Percentiles rank a stretch among this genome's conserved stretches.
Evolutionary conservation across 164 flowering plant species (phyloP).

Genomic region (Kalanchoe fedtschenkoi): DNA sequence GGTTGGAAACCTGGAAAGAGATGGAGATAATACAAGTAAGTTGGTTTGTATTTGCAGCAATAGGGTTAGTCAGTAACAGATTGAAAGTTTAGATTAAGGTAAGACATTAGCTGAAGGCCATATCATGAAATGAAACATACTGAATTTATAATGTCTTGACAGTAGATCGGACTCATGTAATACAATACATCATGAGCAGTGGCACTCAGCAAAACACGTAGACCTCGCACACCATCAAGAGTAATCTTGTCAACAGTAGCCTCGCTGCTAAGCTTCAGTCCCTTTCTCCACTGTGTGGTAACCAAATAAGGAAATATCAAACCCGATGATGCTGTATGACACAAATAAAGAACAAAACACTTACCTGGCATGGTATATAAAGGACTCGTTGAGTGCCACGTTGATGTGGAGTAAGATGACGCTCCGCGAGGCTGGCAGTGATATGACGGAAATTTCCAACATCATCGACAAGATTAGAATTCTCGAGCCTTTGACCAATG

Average conservation of each 20-base stretch:
- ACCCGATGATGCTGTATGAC: background rate
- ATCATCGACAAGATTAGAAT: constrained; percentile 94
- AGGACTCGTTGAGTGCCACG: constrained; percentile 80
- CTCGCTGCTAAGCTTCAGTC: constrained; percentile 93
- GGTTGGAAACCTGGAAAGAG: constrained; percentile 71
- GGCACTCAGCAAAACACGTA: constrained; percentile 83
- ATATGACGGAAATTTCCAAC: constrained; percentile 79
- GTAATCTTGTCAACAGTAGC: constrained; percentile 79
- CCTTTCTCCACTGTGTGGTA: constrained; percentile 79
- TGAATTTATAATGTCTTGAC: constrained; percentile 91
- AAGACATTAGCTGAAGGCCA: no score
- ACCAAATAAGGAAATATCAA: background rate
- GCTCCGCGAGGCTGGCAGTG: constrained; percentile 72
- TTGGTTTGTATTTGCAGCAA: background rate
- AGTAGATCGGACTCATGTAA: constrained; percentile 98
- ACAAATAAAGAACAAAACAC: background rate
- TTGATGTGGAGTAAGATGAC: constrained; percentile 72
- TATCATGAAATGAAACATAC: constrained; percentile 35
- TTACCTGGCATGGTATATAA: constrained; percentile 94
- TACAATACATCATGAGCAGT: constrained; percentile 95
- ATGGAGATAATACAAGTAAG: background rate
- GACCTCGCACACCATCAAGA: constrained; percentile 80
- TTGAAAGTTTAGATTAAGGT: background rate
- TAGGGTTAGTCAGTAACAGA: background rate
- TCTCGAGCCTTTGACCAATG: constrained; percentile 95